Conservation (phyloP, 2,329 filamentous ascomycete species). For the Claviceps sp. region DNA sequence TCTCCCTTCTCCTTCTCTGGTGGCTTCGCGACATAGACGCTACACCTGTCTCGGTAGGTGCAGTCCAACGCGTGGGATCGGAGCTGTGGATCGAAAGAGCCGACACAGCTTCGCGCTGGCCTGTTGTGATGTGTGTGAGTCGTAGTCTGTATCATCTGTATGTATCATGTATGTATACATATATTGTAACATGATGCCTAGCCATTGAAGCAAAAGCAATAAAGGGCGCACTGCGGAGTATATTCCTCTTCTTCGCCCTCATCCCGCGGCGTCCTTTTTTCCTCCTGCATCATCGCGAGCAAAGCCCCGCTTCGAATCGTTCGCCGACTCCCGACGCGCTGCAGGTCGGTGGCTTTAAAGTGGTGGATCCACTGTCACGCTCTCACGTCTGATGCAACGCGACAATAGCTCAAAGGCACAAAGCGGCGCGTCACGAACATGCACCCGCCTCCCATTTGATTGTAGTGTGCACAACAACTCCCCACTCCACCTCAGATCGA, state of each 20-base stretch:
- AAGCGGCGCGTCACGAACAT: constrained; percentile 22
- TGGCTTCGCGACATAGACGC: not conserved
- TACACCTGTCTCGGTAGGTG: not conserved
- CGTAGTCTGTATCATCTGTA: too few relatives aligned
- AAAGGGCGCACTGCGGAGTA: too few relatives aligned
- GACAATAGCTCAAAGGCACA: constrained; percentile 1
- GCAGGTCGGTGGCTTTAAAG: constrained; percentile 1
- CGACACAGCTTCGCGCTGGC: not conserved
- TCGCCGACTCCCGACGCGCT: not conserved
- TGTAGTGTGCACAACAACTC: constrained; percentile 5
- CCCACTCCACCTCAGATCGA: not conserved
- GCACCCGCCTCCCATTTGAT: constrained; percentile 24
- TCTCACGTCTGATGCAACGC: constrained; percentile 2
- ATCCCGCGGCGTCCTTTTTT: not conserved
- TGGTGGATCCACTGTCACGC: constrained; percentile 5
- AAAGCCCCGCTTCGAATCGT: not conserved
- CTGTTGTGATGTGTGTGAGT: too few relatives aligned
- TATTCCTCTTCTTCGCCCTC: not conserved
- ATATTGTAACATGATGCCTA: too few relatives aligned
- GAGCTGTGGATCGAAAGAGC: not conserved
- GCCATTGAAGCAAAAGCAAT: too few relatives aligned
- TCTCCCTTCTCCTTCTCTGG: not conserved
- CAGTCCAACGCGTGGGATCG: not conserved
- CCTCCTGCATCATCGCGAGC: not conserved
- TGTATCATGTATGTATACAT: too few relatives aligned